Evolutionary conservation across 768 basidiomycete genomes (phyloP), one percentile per base, ranked within the genome.

Genomic region (Kwoniella shandongensis): DNA sequence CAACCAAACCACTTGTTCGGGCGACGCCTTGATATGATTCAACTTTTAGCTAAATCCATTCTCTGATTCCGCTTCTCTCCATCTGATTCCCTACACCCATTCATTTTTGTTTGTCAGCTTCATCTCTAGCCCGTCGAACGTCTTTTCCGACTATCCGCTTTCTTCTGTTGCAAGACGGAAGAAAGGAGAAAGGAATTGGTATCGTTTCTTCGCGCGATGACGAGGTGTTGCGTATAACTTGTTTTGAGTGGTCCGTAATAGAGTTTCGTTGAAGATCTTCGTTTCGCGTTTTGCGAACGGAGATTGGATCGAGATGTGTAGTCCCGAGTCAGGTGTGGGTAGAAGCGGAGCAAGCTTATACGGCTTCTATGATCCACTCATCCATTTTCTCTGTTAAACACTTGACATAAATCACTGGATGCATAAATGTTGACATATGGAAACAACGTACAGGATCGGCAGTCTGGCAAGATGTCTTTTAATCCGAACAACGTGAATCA

Each of bases 41-140:
- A 70, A 73, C 66, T 67, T 57, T 73, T 65, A 73, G 71, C 71
- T 73, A 66, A 73, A 73, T 73, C 71, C 71, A 72, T 73, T 73
- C 71, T 73, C 71, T 73, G 71, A 73, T 23, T 54, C 44, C 54
- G 54, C 46, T 51, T 54, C 50, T 48, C 44, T 44, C 55, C 57
- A 44, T 57, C 61, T 35, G 45, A 20, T 55, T 54, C 49, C 45
- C 25, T 59, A 53, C 50, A 36, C 61, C 38, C 59, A 56, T 42
- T 39, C 26, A n/a, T n/a, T n/a, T n/a, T n/a, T n/a, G n/a, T n/a
- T n/a, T n/a, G n/a, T n/a, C n/a, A n/a, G n/a, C 27, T 56, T 46
- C 57, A 55, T 35, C 44, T 50, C 61, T 50, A 62, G 61, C 61
- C 56, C 56, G 55, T 55, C 27, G 32, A 32, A 32, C 32, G 13